Base-by-base conservation (phyloP, 164 flowering plant genomes). In the Santalum album region DNA sequence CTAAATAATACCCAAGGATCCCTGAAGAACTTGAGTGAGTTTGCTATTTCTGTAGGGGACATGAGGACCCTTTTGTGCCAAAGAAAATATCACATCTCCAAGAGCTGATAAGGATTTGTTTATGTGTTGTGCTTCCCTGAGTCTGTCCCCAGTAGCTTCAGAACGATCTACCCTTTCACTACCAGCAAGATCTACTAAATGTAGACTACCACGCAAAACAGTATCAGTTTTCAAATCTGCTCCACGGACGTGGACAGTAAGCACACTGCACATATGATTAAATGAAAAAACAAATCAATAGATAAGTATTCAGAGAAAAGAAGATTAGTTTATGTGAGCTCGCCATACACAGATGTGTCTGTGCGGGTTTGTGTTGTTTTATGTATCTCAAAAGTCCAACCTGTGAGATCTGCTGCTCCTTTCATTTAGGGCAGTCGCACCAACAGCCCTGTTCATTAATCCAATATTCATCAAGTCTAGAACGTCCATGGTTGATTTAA, bases 331-430 rank as follows among this genome's bases (percentile, higher is more conserved):
- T n/a, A n/a, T n/a, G n/a, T n/a, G n/a, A n/a, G n/a, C n/a, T n/a
- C n/a, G n/a, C n/a, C n/a, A n/a, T n/a, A n/a, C n/a, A n/a, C n/a
- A n/a, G n/a, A n/a, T n/a, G n/a, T n/a, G n/a, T n/a, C n/a, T n/a
- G n/a, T n/a, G n/a, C n/a, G n/a, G n/a, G n/a, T n/a, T n/a, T n/a
- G n/a, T n/a, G n/a, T n/a, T n/a, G n/a, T n/a, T n/a, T n/a, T n/a
- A 35, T 0, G 43, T 3, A 46, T 34, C 46, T 4, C 21, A 12
- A 16, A 55, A 51, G 21, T 51, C 51, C 34, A 65, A 88, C 99
- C 97, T 90, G 69, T 94, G 99, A 15, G 99, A 94, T 55, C 97
- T 76, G 57, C 99, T 94, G 59, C 97, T 94, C 76, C 99, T 82
- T 70, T 83, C 90, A 71, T 94, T 94, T 14, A 90, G 60, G 47